A percentile compares a stretch with the other conserved stretches of the same genome.
Evolutionary conservation across 1,139 yeast species (phyloP).

Genomic region (Geotrichum europaeum): DNA sequence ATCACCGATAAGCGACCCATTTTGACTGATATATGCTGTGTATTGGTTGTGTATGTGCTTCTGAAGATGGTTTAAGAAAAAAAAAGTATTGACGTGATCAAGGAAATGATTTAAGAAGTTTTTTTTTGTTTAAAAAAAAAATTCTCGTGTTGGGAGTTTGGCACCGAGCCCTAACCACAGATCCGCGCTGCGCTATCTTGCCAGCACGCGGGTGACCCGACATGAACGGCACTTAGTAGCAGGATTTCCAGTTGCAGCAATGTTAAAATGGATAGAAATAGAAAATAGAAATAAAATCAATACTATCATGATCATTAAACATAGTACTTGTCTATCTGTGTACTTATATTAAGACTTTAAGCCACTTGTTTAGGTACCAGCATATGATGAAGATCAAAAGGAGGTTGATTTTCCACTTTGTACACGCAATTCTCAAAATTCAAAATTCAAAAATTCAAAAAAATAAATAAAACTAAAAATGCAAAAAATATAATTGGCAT

Average conservation of each 20-base stretch:
- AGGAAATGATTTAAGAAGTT: background rate
- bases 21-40: conserved; percentile 15
- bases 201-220: background rate
- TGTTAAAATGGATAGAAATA: background rate
- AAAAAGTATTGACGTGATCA: background rate
- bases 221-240: background rate
- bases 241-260: background rate
- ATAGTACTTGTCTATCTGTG: background rate
- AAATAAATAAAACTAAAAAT: too few relatives aligned
- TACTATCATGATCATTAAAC: too few relatives aligned
- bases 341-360: background rate
- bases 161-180: background rate
- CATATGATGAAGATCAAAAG: background rate
- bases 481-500: too few relatives aligned
- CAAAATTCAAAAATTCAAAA: too few relatives aligned
- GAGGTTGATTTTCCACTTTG: background rate
- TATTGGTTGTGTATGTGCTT: background rate
- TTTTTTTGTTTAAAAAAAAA: background rate
- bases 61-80: background rate
- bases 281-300: too few relatives aligned
- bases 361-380: background rate
- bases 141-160: background rate
- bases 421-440: background rate
- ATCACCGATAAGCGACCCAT: conserved; percentile 87
- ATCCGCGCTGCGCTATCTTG: background rate